Percentiles rank a stretch among this genome's conserved stretches.
Conservation (phyloP, 345 rosid species). For the Aquilaria malaccensis region DNA sequence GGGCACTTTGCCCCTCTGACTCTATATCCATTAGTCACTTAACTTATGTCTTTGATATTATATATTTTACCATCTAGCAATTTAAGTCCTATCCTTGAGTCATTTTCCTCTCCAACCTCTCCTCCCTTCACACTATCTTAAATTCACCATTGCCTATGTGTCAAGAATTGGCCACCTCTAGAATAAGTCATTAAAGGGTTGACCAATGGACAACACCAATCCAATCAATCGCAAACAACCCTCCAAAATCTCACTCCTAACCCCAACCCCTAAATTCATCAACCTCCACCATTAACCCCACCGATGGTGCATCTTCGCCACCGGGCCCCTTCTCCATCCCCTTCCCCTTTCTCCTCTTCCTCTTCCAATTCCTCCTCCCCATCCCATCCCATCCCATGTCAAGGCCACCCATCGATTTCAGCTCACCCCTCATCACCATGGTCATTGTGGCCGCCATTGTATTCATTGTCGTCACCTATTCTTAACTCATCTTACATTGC, state of each 20-base stretch:
- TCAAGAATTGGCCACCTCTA: slow-evolving; percentile 17
- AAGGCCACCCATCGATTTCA: slow-evolving; percentile 60
- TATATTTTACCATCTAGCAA: too few relatives aligned
- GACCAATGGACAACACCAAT: slow-evolving; percentile 6
- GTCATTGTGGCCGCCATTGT: slow-evolving; percentile 75
- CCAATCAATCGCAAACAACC: slow-evolving; percentile 17
- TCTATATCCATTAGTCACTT: too few relatives aligned
- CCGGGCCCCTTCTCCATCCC: slow-evolving; percentile 18
- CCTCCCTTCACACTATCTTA: slow-evolving; percentile 11
- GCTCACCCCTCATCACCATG: slow-evolving; percentile 89
- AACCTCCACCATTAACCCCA: slow-evolving; percentile 1
- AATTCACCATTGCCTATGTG: slow-evolving; percentile 37
- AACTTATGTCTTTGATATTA: too few relatives aligned
- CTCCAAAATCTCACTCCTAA: slow-evolving; percentile 7
- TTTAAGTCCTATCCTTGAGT: too few relatives aligned
- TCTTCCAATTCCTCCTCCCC: slow-evolving; percentile 1
- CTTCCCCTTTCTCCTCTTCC: slow-evolving; percentile 4
- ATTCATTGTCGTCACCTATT: slow-evolving; percentile 66
- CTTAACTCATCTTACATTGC: slow-evolving; percentile 70
- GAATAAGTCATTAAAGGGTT: slow-evolving; percentile 8
- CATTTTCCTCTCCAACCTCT: too few relatives aligned
- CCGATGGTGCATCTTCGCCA: slow-evolving; percentile 4
- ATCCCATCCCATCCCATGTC: slow-evolving; percentile 18
- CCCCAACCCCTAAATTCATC: neutral
- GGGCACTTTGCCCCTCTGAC: too few relatives aligned